Evolutionary conservation across 2,329 filamentous ascomycete species (phyloP).

Genomic region (Pyricularia sp.): DNA sequence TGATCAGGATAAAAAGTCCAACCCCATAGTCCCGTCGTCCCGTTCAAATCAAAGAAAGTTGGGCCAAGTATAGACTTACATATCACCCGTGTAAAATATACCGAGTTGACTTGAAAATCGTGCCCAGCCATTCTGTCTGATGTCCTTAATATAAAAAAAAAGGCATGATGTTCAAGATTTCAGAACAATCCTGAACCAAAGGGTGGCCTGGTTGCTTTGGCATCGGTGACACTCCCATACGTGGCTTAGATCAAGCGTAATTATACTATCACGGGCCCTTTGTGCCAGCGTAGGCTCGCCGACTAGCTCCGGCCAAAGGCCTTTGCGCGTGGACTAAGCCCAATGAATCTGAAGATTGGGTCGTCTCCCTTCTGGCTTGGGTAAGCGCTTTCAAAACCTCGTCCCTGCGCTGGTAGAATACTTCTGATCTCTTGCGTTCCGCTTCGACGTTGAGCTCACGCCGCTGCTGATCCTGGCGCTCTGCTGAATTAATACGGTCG

Average conservation of each 20-base stretch:
- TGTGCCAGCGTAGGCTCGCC: neutral
- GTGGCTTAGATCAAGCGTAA: neutral
- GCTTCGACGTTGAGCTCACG: constrained; percentile 30
- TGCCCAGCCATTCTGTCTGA: too few relatives aligned
- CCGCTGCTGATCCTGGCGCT: constrained; percentile 32
- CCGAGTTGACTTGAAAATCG: neutral
- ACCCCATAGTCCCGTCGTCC: neutral
- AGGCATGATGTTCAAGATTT: neutral
- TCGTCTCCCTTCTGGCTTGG: neutral
- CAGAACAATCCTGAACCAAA: neutral
- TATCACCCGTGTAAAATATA: neutral
- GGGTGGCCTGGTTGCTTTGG: neutral
- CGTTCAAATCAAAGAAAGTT: neutral
- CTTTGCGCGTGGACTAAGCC: neutral
- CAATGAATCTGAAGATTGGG: neutral
- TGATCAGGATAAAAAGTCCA: neutral
- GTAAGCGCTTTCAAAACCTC: constrained; percentile 29
- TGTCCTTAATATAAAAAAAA: neutral
- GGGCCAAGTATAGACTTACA: neutral
- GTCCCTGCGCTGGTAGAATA: constrained; percentile 38
- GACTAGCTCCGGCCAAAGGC: neutral
- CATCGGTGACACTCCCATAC: neutral
- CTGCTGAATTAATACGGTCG: constrained; percentile 30
- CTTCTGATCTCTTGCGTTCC: constrained; percentile 38
- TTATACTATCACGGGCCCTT: neutral